Base-by-base conservation (phyloP, 805 yeast genomes). In the Saccharomycopsis oosterbeekiorum region DNA sequence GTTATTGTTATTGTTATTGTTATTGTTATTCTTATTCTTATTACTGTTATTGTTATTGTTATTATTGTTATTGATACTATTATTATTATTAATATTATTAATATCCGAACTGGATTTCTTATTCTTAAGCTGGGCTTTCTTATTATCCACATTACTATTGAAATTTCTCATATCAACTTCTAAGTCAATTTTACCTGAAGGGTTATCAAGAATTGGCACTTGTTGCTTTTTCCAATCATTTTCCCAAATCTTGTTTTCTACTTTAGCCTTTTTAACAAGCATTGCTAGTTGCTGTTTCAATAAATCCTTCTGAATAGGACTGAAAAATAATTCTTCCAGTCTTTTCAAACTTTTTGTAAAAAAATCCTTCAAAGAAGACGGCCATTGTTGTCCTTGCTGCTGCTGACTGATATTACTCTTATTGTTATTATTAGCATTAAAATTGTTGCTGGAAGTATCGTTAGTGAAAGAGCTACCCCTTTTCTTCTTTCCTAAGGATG, bases 201-300 rank as follows among this genome's bases (percentile, higher is more conserved):
- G 66, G 63, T 47, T 15, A 57, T 72, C 74, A 63, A 75, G 66
- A 56, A 78, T 65, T 1, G 89, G 89, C 5, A 85, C 64, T 37
- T 71, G 70, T 68, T 82, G 84, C 11, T 56, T 64, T 2, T 67
- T 68, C 91, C 91, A 86, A 62, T 83, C 78, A 64, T 80, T 83
- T 0, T 70, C 64, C 72, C 78, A 75, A 2, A 85, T 66, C 50
- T 75, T 76, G 24, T 73, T 72, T 56, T 75, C 71, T 1, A 71
- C 70, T 17, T 78, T 75, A 0, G 88, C 88, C 59, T 70, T 64
- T 59, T 80, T 76, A 34, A 86, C 75, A 41, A 84, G 67, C 11
- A 69, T 64, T 66, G 78, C 83, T 57, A 86, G 70, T 67, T 85
- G 84, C 9, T 66, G 61, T 64, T 83, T 82, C 67, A 84, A 77